Evolutionary conservation across 768 basidiomycete genomes (phyloP), one percentile per base, ranked within the genome.

Genomic region (Pleurotus sapidus): DNA sequence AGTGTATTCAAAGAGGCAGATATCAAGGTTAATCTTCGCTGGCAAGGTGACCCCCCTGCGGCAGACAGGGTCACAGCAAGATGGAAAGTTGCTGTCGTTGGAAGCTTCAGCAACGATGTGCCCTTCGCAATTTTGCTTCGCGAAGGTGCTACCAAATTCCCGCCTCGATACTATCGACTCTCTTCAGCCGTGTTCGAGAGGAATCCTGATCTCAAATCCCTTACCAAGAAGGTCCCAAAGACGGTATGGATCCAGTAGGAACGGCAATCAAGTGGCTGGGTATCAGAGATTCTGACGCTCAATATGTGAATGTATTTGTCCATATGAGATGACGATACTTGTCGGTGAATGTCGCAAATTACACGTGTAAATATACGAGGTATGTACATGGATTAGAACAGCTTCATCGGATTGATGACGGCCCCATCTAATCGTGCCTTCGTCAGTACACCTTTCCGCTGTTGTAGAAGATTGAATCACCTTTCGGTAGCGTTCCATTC

Each of bases 401-500:
- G 63, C 63, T 87, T 88, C 68, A 89, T 65, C 8, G 88, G 88
- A 61, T 86, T 78, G 68, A 91, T 89, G 61, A 89, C 79, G 20
- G 79, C 73, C 88, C n/a, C n/a, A n/a, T 84, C 87, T 88, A 46
- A 43, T 57, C 46, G 43, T 46, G 25, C 61, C 46, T 15, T 15
- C 25, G 50, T 61, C 48, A 67, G 50, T 43, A 39, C 47, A 18
- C 34, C 20, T 20, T 34, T 40, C 6, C 6, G 24, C 4, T 23
- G 25, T 54, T 49, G 55, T 5, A n/a, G 25, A 40, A 45, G 9
- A 39, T 1, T 49, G 51, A 39, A 64, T 49, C 57, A 88, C 91
- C 87, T 95, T 98, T 74, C 1, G 95, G 95, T 61, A 95, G 66
- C 23, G 94, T 96, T 57, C 82, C 90, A 59, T 85, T 77, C 73